Evolutionary conservation across 805 yeast genomes (phyloP).

Genomic region (Yarrowia sp.): DNA sequence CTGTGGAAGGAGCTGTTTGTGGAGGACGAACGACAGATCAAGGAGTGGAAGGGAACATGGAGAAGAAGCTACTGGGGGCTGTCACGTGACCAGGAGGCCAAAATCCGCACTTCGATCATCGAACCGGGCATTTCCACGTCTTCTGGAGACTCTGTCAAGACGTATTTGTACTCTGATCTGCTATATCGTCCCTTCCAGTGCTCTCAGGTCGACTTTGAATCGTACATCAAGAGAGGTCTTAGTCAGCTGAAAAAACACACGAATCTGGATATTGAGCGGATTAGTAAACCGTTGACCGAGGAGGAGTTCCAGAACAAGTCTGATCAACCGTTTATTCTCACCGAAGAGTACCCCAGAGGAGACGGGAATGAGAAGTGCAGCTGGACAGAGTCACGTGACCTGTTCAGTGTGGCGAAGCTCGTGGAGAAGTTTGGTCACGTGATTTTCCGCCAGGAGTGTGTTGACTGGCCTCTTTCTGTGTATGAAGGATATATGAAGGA

Average conservation of each 20-base stretch:
- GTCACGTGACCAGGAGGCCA: constrained; percentile 53
- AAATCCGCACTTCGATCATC: constrained; percentile 52
- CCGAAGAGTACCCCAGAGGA: constrained; percentile 31
- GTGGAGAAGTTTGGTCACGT: constrained; percentile 62
- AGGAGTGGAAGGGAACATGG: constrained; percentile 85
- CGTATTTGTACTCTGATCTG: constrained; percentile 71
- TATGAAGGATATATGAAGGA: constrained; percentile 65
- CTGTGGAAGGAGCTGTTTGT: constrained; percentile 72
- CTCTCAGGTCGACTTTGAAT: constrained; percentile 67
- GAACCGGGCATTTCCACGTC: not conserved
- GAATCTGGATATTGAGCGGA: constrained; percentile 10
- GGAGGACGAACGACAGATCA: constrained; percentile 44
- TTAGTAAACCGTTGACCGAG: not conserved
- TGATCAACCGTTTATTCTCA: constrained; percentile 21
- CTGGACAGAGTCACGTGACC: constrained; percentile 60
- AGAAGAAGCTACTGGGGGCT: constrained; percentile 61
- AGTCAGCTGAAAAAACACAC: constrained; percentile 49
- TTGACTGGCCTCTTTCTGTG: constrained; percentile 72
- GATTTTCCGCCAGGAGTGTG: constrained; percentile 82
- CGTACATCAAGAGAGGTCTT: constrained; percentile 57
- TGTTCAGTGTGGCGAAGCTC: constrained; percentile 64
- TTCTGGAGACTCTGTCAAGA: constrained; percentile 37
- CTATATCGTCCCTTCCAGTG: constrained; percentile 85
- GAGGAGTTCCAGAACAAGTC: constrained; percentile 13
- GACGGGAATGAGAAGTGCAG: constrained; percentile 42